Evolutionary conservation across 2,329 filamentous ascomycete species (phyloP), one percentile per base, ranked within the genome.

Genomic region (Paraphaeosphaeria sporulosa): DNA sequence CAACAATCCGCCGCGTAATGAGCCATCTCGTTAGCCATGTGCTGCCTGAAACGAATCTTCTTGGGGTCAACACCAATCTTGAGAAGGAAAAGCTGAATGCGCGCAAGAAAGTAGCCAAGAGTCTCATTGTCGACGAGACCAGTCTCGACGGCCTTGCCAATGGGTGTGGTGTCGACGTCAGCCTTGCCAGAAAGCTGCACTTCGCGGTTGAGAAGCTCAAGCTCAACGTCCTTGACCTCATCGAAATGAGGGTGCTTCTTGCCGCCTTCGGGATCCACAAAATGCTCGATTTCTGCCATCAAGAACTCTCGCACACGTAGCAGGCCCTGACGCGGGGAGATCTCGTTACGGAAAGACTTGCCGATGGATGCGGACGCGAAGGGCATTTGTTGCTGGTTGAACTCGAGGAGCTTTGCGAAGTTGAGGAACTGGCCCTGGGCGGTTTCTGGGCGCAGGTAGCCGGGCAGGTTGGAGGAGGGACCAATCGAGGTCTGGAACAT

Each of bases 281-380:
- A 99, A 80, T 99, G 95, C 83, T 99, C 95, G 70, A 99, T 97
- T 81, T 99, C 95, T 25, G 94, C 95, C 95, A 99, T 98, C 71
- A 97, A 82, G 82, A 99, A 98, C 79, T 99, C 95, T 71, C 95
- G 92, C 46, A 99, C 95, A 70, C 95, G 91, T 60, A 99, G 82
- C 43, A 99, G 88, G 80, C 95, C 95, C 65, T 92, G 88, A 58
- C 95, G 88, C 10, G 95, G 95, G 0, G 95, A 97, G 70, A 99
- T 97, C 77, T 99, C 95, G 78, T 99, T 99, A 72, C 95, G 89
- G 86, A 97, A 98, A 1, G 94, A 97, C 81, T 97, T 97, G 80
- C 95, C 95, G 76, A 99, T 96, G 42, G 92, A 96, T 49, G 95
- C 95, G 52, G 94, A 98, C 15, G 95, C 95, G 75, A 99, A 98